Percentiles rank a stretch among this genome's conserved stretches.
Conservation (phyloP, 2,329 filamentous ascomycete species). For the Xylaria polymorpha region DNA sequence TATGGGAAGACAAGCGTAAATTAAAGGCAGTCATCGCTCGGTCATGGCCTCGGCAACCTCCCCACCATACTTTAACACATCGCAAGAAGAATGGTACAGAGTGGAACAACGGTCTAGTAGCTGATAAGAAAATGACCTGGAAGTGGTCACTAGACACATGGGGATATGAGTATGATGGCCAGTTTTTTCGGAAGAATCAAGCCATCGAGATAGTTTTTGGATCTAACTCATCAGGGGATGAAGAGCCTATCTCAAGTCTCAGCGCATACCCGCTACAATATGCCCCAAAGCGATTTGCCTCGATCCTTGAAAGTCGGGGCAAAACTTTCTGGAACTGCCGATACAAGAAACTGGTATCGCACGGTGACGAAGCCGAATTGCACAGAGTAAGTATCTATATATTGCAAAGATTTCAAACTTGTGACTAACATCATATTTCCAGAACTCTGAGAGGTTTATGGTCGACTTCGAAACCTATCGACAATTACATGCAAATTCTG, state of each 20-base stretch:
- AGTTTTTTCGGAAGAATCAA: not conserved
- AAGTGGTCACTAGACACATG: not conserved
- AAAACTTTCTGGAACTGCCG: constrained; percentile 3
- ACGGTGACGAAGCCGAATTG: constrained; percentile 11
- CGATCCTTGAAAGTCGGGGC: not conserved
- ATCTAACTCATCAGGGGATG: not conserved
- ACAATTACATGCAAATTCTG: constrained; percentile 23
- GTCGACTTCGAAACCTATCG: constrained; percentile 34
- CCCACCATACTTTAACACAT: not conserved
- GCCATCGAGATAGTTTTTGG: not conserved
- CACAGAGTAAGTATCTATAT: constrained; percentile 11
- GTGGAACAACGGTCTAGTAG: not conserved
- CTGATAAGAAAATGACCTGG: not conserved
- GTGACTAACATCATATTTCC: not conserved
- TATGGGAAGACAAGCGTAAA: constrained; percentile 5
- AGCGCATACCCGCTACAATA: constrained; percentile 5
- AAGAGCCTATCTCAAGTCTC: not conserved
- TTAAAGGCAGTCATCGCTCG: not conserved
- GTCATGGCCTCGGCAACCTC: not conserved
- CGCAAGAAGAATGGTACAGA: not conserved
- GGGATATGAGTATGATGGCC: constrained; percentile 10
- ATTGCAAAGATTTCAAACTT: not conserved
- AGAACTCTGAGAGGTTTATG: constrained; percentile 33
- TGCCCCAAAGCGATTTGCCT: not conserved
- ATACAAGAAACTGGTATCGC: constrained; percentile 1